Evolutionary conservation across 345 rosid species (phyloP).

Genomic region (Arabis hirsuta): DNA sequence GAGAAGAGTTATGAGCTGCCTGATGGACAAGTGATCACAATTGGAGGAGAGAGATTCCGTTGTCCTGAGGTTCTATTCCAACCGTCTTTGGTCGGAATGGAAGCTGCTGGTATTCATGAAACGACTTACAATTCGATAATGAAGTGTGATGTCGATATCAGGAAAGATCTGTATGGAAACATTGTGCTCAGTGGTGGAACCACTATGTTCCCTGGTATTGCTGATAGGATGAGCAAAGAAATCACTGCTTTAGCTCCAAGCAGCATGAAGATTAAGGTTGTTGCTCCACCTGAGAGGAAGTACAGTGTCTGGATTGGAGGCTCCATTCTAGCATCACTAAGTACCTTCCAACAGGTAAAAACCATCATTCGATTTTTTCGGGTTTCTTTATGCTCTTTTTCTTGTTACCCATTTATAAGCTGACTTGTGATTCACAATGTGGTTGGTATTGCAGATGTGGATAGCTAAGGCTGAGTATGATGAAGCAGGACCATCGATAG

Average conservation of each 20-base stretch:
- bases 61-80: conserved; percentile 53
- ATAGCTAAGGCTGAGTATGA: conserved; percentile 60
- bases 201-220: conserved; percentile 52
- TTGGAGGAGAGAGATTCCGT: conserved; percentile 49
- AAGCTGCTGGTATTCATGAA: conserved; percentile 53
- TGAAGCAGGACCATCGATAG: conserved; percentile 59
- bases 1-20: conserved; percentile 54
- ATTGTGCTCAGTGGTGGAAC: conserved; percentile 57
- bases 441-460: conserved; percentile 53
- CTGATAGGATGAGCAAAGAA: conserved; percentile 56
- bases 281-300: conserved; percentile 61
- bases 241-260: conserved; percentile 51
- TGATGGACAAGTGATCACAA: conserved; percentile 53
- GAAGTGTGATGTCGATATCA: conserved; percentile 42
- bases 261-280: conserved; percentile 48
- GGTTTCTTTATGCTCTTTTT: not conserved
- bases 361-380: no score
- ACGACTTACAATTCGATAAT: conserved; percentile 42
- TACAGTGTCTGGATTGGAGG: conserved; percentile 60
- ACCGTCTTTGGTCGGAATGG: conserved; percentile 49
- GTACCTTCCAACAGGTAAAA: conserved; percentile 53
- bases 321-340: conserved; percentile 57
- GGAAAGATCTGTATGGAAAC: conserved; percentile 40
- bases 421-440: not conserved
- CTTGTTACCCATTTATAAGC: not conserved